Evolutionary conservation across 2,329 filamentous ascomycete genomes (phyloP), one percentile per base, ranked within the genome.

Genomic region (Parascedosporium putredinis): DNA sequence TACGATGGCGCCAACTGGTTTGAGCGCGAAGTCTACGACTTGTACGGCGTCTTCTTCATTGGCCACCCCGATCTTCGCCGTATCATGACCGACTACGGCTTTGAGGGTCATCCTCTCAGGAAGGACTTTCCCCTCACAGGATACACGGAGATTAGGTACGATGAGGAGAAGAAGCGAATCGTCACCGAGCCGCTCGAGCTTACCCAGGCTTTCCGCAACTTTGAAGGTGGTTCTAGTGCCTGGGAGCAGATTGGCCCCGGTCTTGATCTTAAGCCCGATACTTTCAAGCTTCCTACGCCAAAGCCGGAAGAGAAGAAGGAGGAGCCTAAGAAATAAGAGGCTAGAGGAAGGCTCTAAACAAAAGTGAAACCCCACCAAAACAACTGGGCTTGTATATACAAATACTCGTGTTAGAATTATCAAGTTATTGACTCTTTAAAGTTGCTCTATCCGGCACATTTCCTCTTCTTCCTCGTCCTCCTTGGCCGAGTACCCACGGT

Each of bases 111-210:
- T 72, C 93, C 93, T 38, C 73, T 98, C 64, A 81, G 94, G 64
- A 98, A 98, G 74, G 93, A 98, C 66, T 98, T 98, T 74, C 93
- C 93, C 20, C 72, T 98, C 66, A 96, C 93, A 2, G 93, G 93
- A 45, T 98, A 98, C 74, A 98, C 93, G 29, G 94, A 98, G 74
- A 85, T 98, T 58, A 80, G 93, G 63, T 98, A 94, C 64, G 93
- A 98, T 59, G 93, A 98, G 72, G 94, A 98, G 78, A 98, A 96
- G 86, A 98, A 98, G 82, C 82, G 93, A 55, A 96, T 98, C 64
- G 91, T 98, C 53, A 91, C 94, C 27, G 94, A 98, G 76, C 93
- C 94, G 36, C 76, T 98, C 46, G 93, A 98, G 74, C 79, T 98
- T 69, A 97, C 93, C 12, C 93, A 98, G 71, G 93, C 94, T 6